phyloP scores from a whole-genome alignment of 257 asterid species.

The Mitragyna speciosa region DNA sequence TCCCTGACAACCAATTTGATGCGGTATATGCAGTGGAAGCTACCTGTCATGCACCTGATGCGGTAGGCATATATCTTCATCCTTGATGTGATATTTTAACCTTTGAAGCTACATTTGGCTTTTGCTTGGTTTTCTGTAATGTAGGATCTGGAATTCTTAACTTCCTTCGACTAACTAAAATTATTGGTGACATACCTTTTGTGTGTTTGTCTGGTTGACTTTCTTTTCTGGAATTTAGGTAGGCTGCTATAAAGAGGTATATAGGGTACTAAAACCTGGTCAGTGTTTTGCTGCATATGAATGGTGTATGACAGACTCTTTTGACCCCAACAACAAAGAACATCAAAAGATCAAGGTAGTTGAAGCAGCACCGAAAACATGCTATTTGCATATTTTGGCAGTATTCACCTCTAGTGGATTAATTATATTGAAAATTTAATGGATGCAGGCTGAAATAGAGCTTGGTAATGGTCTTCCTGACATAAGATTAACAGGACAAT shows the following conservation, averaged over 20 bases:
- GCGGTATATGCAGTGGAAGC: constrained; percentile 99
- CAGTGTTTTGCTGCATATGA: constrained; percentile 97
- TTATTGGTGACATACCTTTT: background rate
- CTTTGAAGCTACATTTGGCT: background rate
- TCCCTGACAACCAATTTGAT: constrained; percentile 80
- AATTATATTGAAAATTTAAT: constrained; percentile 17
- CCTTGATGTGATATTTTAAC: background rate
- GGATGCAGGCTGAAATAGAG: constrained; percentile 81
- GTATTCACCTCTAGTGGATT: background rate
- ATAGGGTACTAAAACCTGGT: constrained; percentile 93
- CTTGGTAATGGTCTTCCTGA: constrained; percentile 94
- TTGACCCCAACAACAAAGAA: constrained; percentile 67
- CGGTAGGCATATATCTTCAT: constrained; percentile 43
- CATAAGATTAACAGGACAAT: constrained; percentile 60
- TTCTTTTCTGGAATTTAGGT: constrained; percentile 45
- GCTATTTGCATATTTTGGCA: background rate
- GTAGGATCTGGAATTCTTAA: background rate
- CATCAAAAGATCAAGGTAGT: constrained; percentile 86
- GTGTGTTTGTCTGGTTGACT: background rate
- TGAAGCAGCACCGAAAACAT: background rate
- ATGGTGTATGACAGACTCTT: constrained; percentile 97
- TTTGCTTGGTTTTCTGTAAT: background rate
- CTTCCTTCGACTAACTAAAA: background rate
- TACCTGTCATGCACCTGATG: constrained; percentile 98
- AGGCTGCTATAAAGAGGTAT: constrained; percentile 88